Percentiles rank a stretch among this genome's conserved stretches.
Conservation (phyloP, 148 eudicot species). For the Rhododendron ferrugineum region DNA sequence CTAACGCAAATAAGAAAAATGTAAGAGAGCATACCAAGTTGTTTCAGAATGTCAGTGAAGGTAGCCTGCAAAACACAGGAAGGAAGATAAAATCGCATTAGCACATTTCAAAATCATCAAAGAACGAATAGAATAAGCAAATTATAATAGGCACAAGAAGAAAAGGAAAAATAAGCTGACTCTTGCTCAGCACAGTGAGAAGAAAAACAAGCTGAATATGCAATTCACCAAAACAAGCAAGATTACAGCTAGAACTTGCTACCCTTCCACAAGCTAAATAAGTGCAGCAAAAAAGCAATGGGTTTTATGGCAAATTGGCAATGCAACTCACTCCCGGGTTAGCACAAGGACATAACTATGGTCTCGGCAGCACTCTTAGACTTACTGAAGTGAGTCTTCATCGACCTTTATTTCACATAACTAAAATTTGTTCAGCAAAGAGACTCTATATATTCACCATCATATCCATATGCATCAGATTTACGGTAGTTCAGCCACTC, state of each 20-base stretch:
- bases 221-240: neutral
- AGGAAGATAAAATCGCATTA: neutral
- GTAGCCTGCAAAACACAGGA: conserved; percentile 72
- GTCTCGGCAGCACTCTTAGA: neutral
- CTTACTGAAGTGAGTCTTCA: neutral
- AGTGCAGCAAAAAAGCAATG: neutral
- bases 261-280: neutral
- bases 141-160: neutral
- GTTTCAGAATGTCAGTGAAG: conserved; percentile 86
- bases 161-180: neutral
- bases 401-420: neutral
- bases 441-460: neutral
- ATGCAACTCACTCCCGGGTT: neutral
- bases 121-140: neutral
- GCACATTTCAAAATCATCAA: neutral
- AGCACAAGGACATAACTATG: neutral
- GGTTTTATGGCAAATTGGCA: neutral
- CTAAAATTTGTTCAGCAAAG: neutral
- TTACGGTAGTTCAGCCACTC: neutral
- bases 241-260: neutral
- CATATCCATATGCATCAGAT: neutral
- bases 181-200: neutral
- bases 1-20: neutral
- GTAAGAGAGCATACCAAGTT: conserved; percentile 52
- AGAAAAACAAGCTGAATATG: neutral